These are phyloP conservation scores for Candida vaughaniae DNA, from an alignment of 805 yeast genomes.

Conservation along the genomic window DNA sequence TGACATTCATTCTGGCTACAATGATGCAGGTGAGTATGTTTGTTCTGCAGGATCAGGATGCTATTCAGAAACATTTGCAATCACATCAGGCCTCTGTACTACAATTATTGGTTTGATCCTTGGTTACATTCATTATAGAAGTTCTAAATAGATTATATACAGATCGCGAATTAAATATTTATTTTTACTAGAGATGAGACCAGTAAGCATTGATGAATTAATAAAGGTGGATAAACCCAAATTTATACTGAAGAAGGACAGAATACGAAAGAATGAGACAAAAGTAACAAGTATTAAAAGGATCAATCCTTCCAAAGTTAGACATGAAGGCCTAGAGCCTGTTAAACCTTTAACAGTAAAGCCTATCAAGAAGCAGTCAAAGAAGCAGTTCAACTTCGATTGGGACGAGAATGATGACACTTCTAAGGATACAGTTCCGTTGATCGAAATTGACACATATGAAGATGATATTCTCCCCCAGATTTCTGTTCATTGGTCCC, in stretches of 20 bases:
- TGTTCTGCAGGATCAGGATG: slow-evolving; percentile 31
- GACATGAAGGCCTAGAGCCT: too few relatives aligned
- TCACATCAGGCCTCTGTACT: slow-evolving; percentile 23
- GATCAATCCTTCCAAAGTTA: too few relatives aligned
- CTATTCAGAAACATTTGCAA: slow-evolving; percentile 24
- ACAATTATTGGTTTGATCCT: slow-evolving; percentile 19
- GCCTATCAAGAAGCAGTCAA: not conserved
- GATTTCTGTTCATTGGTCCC: slow-evolving; percentile 51
- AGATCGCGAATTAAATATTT: not conserved
- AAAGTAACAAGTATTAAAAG: too few relatives aligned
- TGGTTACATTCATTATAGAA: slow-evolving; percentile 18
- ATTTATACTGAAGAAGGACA: slow-evolving; percentile 9
- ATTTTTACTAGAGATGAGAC: slow-evolving; percentile 6
- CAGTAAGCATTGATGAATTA: slow-evolving; percentile 11
- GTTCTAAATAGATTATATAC: not conserved
- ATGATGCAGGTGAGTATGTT: slow-evolving; percentile 19
- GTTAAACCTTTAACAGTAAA: not conserved
- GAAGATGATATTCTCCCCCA: slow-evolving; percentile 11
- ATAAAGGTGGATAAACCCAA: slow-evolving; percentile 10
- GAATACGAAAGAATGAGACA: not conserved
- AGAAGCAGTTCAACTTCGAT: slow-evolving; percentile 55
- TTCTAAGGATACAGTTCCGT: slow-evolving; percentile 36
- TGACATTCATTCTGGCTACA: slow-evolving; percentile 22
- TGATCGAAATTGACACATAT: slow-evolving; percentile 17
- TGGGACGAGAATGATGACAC: slow-evolving; percentile 77